Base-by-base conservation (phyloP, 345 rosid species). In the Eucalyptus marginata region DNA sequence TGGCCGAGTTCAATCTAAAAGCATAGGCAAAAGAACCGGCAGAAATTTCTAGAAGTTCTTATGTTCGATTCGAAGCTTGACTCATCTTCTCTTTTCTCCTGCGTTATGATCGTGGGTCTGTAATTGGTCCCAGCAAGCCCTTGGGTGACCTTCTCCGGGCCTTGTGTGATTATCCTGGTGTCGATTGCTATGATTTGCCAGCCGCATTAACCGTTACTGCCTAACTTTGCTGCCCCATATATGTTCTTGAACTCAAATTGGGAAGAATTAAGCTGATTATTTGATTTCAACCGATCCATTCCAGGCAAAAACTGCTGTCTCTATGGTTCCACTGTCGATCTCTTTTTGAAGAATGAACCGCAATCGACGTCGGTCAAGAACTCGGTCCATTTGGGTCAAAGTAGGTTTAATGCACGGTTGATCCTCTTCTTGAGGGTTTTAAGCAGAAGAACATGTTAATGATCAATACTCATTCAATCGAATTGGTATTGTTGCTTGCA, bases 311-410 rank as follows among this genome's bases (percentile, higher is more conserved):
- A 97, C 86, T 97, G 98, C 87, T 96, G 99, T 89, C 96, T 96
- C 27, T 96, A 97, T 89, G 54, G 93, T 50, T 93, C 99, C 25
- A 95, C 97, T 7, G 93, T 94, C 29, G 93, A 94, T 40, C 88
- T 92, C 13, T 96, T 95, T 88, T 33, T 96, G 40, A 89, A 90
- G 84, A 95, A 95, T 58, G 97, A 95, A 90, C 99, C 99, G 86
- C 99, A 97, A 79, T 91, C 99, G n/a, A 97, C 98, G 58, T 86
- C 99, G 80, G 93, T 96, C 79, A 97, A 96, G 92, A 96, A 96
- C 94, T 90, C 96, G 96, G 93, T 96, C 52, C 99, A 97, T 90
- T 94, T 96, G 91, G 89, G 96, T 92, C 99, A 95, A 88, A 96
- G 99, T 97, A 94, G 90, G 96, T 90, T 24, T 20, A 27, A 33